Conservation (phyloP, 257 asterid species). For the Primulina tabacum region DNA sequence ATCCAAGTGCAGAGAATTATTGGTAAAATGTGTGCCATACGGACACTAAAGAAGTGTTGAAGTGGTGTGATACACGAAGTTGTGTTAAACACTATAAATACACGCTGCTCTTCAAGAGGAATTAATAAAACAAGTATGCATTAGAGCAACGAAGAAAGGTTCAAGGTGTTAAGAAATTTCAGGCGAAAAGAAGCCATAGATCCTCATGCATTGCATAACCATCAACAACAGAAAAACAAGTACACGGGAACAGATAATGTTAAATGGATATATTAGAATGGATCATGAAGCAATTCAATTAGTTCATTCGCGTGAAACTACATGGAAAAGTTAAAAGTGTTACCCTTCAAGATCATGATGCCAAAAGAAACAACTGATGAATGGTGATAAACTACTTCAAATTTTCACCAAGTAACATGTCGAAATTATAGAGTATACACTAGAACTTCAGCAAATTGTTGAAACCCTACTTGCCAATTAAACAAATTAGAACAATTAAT, state of each 20-base stretch:
- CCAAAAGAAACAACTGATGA: neutral
- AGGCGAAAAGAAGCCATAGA: neutral
- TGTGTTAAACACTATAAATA: neutral
- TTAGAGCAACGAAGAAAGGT: neutral
- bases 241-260: neutral
- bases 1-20: neutral
- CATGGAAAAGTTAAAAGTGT: conserved; percentile 14
- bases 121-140: neutral
- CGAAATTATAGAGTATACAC: neutral
- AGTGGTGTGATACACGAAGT: neutral
- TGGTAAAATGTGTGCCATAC: neutral
- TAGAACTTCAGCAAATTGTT: neutral
- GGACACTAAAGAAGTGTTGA: neutral
- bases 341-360: conserved; percentile 1
- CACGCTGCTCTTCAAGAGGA: neutral
- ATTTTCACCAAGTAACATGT: conserved; percentile 7
- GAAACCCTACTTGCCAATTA: neutral
- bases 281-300: conserved; percentile 2
- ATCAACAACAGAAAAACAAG: neutral
- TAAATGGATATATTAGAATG: neutral
- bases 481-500: conserved; percentile 3
- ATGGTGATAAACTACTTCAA: neutral
- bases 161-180: neutral
- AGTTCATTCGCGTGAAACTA: neutral
- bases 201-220: conserved; percentile 2